These are phyloP conservation scores for Suhomyces sp. DNA, from an alignment of 805 yeast genomes.

Conservation along the genomic window DNA sequence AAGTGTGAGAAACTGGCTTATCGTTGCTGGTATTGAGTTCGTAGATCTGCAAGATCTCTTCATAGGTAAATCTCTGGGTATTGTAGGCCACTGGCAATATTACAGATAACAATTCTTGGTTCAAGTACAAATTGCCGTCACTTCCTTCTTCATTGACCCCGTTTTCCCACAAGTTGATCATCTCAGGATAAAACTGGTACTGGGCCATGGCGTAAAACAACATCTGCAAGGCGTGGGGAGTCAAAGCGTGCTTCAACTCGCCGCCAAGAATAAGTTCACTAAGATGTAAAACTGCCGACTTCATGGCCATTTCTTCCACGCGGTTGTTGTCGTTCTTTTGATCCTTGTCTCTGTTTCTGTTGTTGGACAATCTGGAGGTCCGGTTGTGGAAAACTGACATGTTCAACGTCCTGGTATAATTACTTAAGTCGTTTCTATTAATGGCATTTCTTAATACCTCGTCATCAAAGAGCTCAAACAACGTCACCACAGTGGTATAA, in stretches of 20 bases:
- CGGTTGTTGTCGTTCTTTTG: conserved; percentile 22
- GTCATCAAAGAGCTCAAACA: conserved; percentile 9
- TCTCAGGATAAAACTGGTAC: conserved; percentile 57
- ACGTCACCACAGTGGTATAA: conserved; percentile 2
- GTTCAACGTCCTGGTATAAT: conserved; percentile 21
- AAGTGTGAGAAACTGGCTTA: conserved; percentile 39
- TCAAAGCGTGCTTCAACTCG: conserved; percentile 24
- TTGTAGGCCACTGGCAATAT: conserved; percentile 65
- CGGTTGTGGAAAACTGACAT: conserved; percentile 28
- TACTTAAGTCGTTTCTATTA: conserved; percentile 18
- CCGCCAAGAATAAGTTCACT: conserved; percentile 28
- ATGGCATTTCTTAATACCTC: conserved; percentile 17
- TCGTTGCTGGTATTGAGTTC: conserved; percentile 37
- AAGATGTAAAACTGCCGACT: conserved; percentile 30
- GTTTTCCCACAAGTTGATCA: conserved; percentile 66
- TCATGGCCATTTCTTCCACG: conserved; percentile 29
- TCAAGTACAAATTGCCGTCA: conserved; percentile 47
- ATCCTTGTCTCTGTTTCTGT: conserved; percentile 39
- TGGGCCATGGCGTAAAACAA: conserved; percentile 37
- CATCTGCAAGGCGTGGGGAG: conserved; percentile 20
- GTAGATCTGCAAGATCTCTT: conserved; percentile 57
- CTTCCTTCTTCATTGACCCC: conserved; percentile 45
- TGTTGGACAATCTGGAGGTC: conserved; percentile 29
- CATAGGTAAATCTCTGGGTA: conserved; percentile 56
- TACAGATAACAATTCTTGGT: conserved; percentile 65